Evolutionary conservation across 2,329 filamentous ascomycete genomes (phyloP), one percentile per base, ranked within the genome.

Genomic region (Fusarium sp.): DNA sequence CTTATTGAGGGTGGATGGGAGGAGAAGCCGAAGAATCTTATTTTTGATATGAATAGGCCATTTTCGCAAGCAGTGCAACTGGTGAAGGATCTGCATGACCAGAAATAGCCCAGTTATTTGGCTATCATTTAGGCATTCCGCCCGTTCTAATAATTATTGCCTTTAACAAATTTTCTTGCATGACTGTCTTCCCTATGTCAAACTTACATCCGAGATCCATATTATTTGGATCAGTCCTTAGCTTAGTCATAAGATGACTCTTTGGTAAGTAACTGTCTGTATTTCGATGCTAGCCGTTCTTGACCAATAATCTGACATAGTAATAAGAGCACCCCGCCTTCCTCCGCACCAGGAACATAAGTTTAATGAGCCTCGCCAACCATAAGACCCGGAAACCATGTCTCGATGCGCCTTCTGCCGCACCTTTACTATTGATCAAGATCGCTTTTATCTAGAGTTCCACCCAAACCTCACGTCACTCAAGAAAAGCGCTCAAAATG

Each of bases 381-480:
- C 5, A 46, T 12, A 33, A 57, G n/a, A 18, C 53, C 2, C 9
- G 19, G 38, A 18, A 16, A 21, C 10, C 25, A 62, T 62, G 60
- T 16, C 50, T n/a, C 38, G 50, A 5, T 62, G 60, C 40, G 16
- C 32, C 1, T 62, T 62, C 32, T 62, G 60, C 13, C 25, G 18
- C 3, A 11, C 16, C 1, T 62, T 58, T 16, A 25, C 40, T 5
- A 44, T 62, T 9, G 42, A 33, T 6, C 50, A 58, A 9, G 60
- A 62, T 11, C 50, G 30, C 0, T 62, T 30, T 13, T 58, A 58
- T 6, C 32, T 58, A 3, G 19, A 44, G 5, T 67, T 62, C 16
- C 63, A 69, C 4, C 37, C 49, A 15, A 56, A 40, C 9, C 63
- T 69, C 16, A 10, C 49, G 4, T 67, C 63, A 9, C 66, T 69